Evolutionary conservation across 1,284 basidiomycete species (phyloP).

Genomic region (Fomitopsis palustris): DNA sequence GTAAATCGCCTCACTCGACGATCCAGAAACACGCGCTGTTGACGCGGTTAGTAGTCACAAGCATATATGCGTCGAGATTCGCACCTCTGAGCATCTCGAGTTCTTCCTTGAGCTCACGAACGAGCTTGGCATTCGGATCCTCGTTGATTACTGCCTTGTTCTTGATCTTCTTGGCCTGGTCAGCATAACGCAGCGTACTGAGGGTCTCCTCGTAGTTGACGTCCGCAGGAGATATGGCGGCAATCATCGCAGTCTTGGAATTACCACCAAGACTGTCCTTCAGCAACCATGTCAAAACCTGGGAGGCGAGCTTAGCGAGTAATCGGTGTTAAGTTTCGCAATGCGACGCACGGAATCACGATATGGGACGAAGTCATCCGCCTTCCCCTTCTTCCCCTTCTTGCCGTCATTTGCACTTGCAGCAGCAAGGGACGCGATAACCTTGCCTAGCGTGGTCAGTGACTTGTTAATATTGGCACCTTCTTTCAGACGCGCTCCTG

Average conservation of each 20-base stretch:
- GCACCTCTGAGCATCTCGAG: conserved; percentile 82
- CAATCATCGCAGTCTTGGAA: conserved; percentile 97
- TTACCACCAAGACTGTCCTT: conserved; percentile 97
- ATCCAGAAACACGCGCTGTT: conserved; percentile 66
- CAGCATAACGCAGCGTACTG: conserved; percentile 93
- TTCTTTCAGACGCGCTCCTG: conserved; percentile 90
- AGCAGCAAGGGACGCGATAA: conserved; percentile 88
- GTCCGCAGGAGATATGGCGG: conserved; percentile 95
- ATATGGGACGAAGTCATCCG: conserved; percentile 89
- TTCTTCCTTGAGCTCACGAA: conserved; percentile 98
- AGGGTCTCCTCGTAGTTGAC: conserved; percentile 90
- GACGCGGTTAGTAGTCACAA: conserved; percentile 2
- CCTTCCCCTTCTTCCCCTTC: conserved; percentile 83
- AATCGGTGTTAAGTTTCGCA: not conserved
- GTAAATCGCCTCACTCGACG: conserved; percentile 70
- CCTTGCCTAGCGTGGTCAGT: conserved; percentile 94
- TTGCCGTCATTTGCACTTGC: conserved; percentile 67
- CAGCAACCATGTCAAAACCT: conserved; percentile 95
- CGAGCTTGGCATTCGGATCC: conserved; percentile 98
- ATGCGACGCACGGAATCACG: conserved; percentile 76
- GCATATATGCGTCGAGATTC: conserved; percentile 16
- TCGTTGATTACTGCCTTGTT: conserved; percentile 99
- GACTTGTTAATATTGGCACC: conserved; percentile 99
- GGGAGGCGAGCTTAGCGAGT: not conserved
- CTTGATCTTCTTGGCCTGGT: conserved; percentile 99